These are phyloP conservation scores for Blepharisma stoltei DNA, from an alignment of 73 alveolate species.

Conservation along the genomic window DNA sequence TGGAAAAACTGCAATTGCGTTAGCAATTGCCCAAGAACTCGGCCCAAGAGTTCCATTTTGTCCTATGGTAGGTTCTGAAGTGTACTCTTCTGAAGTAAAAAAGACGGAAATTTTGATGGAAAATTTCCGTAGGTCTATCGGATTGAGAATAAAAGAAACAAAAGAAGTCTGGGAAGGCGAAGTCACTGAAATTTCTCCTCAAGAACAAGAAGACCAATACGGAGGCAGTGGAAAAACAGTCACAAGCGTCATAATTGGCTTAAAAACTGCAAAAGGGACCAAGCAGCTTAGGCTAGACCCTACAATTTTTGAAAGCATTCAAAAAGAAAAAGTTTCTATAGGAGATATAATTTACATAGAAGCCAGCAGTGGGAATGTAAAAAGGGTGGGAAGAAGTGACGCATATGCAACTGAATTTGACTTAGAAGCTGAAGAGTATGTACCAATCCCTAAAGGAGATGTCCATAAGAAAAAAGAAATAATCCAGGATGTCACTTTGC, in stretches of 20 bases:
- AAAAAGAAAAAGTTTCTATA: slow-evolving; percentile 96
- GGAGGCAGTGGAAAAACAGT: slow-evolving; percentile 94
- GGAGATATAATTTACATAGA: slow-evolving; percentile 99
- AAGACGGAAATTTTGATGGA: slow-evolving; percentile 99
- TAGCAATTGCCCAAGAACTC: slow-evolving; percentile 88
- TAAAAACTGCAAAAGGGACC: slow-evolving; percentile 94
- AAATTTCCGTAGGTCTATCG: slow-evolving; percentile 99
- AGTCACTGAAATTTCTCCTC: slow-evolving; percentile 98
- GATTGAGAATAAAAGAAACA: slow-evolving; percentile 94
- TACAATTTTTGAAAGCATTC: slow-evolving; percentile 93
- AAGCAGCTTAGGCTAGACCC: slow-evolving; percentile 98
- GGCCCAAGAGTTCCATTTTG: slow-evolving; percentile 99
- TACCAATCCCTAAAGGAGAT: slow-evolving; percentile 99
- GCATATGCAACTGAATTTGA: slow-evolving; percentile 98
- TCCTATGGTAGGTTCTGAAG: slow-evolving; percentile 99
- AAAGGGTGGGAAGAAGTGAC: slow-evolving; percentile 99
- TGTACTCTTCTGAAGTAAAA: slow-evolving; percentile 97
- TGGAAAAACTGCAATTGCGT: slow-evolving; percentile 97
- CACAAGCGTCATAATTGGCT: slow-evolving; percentile 75
- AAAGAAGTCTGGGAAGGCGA: slow-evolving; percentile 99
- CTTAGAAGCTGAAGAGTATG: slow-evolving; percentile 99
- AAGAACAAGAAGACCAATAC: slow-evolving; percentile 92
- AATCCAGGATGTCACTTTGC: slow-evolving; percentile 98
- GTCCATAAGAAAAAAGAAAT: slow-evolving; percentile 99
- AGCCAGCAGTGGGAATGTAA: slow-evolving; percentile 98